Evolutionary conservation across 805 yeast species (phyloP).

Genomic region (Kockiozyma suomiensis): DNA sequence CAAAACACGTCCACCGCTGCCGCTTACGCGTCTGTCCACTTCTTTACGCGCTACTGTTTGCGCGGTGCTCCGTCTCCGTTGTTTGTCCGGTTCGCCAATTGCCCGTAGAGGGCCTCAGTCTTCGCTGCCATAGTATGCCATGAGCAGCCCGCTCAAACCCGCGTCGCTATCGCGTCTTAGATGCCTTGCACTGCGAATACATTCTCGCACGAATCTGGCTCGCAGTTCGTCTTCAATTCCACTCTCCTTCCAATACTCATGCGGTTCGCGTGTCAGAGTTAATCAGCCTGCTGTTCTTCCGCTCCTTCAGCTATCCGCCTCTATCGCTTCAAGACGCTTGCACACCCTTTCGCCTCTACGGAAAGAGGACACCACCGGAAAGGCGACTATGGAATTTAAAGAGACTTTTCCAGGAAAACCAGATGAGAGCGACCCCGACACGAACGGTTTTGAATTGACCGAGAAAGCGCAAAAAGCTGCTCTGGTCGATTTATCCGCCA

Average conservation of each 20-base stretch:
- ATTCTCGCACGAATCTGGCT: background rate
- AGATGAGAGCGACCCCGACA: background rate
- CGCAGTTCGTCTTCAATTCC: background rate
- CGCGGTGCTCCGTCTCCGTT: background rate
- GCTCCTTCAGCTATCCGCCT: background rate
- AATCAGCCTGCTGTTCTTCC: background rate
- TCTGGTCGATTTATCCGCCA: constrained; percentile 33
- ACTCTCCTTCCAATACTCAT: background rate
- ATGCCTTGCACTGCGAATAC: background rate
- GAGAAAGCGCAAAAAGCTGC: constrained; percentile 35
- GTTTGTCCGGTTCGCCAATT: background rate
- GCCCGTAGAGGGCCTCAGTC: background rate
- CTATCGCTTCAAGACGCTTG: background rate
- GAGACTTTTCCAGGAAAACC: background rate
- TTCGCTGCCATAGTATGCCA: background rate
- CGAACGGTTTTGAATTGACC: constrained; percentile 17
- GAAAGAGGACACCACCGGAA: background rate
- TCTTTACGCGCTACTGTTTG: background rate
- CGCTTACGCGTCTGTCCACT: background rate
- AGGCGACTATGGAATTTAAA: background rate
- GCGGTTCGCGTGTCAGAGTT: background rate
- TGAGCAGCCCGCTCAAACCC: constrained; percentile 6
- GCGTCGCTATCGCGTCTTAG: constrained; percentile 8
- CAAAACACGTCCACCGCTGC: background rate
- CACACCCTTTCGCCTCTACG: background rate